Conservation (phyloP, 306 rosid species). For the Echinosophora koreensis region DNA sequence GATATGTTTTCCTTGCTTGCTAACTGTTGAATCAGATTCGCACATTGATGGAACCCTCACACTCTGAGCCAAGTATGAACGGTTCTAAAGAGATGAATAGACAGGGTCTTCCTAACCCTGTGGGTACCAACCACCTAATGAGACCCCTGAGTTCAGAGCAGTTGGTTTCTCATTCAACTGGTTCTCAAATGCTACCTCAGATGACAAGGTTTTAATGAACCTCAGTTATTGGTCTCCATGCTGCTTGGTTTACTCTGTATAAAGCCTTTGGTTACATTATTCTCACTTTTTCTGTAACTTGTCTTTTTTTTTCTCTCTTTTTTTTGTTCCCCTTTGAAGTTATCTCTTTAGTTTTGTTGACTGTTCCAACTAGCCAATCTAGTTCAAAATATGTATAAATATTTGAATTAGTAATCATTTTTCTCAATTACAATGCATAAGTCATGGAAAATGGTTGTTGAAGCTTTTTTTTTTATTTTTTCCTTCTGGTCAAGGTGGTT, state of each 20-base stretch:
- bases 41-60: conserved; percentile 71
- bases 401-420: conserved; percentile 33
- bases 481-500: not conserved
- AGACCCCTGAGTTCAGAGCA: conserved; percentile 59
- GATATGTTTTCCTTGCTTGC: conserved; percentile 36
- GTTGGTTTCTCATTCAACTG: conserved; percentile 53
- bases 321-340: conserved; percentile 44
- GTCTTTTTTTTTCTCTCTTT: not conserved
- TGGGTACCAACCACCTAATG: conserved; percentile 59
- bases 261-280: conserved; percentile 26
- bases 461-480: not conserved
- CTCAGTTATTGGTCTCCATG: conserved; percentile 37
- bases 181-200: conserved; percentile 58
- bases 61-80: conserved; percentile 58
- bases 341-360: conserved; percentile 31
- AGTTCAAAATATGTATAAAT: conserved; percentile 18
- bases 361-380: conserved; percentile 4
- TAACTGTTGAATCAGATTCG: conserved; percentile 68
- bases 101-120: conserved; percentile 76
- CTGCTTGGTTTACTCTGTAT: conserved; percentile 41
- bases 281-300: not conserved
- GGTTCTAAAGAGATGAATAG: conserved; percentile 72
- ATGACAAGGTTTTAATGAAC: conserved; percentile 51
- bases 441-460: not conserved
- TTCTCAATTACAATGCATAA: conserved; percentile 15